Conservation (phyloP, 768 basidiomycete species). For the Coprinopsis strossmayeri region DNA sequence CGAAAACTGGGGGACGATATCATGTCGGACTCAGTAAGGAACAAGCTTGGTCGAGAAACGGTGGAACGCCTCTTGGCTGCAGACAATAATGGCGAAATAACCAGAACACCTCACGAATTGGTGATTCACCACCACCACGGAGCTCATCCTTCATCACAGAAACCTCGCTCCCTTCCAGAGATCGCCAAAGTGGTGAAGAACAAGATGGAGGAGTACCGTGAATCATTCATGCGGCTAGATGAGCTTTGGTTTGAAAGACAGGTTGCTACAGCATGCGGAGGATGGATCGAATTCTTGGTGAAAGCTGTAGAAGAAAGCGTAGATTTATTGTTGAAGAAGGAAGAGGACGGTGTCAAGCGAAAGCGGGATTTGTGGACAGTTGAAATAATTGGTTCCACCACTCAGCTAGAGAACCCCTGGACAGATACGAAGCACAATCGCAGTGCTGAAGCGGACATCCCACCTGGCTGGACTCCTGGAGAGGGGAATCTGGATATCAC, state of each 20-base stretch:
- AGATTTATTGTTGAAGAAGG: constrained; percentile 31
- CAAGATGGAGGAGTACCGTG: constrained; percentile 49
- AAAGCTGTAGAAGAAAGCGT: constrained; percentile 38
- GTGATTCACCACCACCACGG: constrained; percentile 42
- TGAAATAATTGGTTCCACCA: constrained; percentile 35
- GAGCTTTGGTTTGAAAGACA: constrained; percentile 45
- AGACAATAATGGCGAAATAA: neutral
- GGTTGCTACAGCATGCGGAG: constrained; percentile 46
- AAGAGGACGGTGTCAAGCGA: constrained; percentile 25
- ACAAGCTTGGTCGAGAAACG: constrained; percentile 29
- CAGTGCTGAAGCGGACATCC: constrained; percentile 35
- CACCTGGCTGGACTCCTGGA: constrained; percentile 39
- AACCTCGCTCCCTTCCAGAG: constrained; percentile 33
- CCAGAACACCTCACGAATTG: constrained; percentile 35
- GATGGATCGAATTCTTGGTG: constrained; percentile 52
- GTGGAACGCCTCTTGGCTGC: constrained; percentile 21
- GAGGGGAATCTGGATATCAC: constrained; percentile 23
- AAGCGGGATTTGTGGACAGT: constrained; percentile 34
- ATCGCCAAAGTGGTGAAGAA: constrained; percentile 44
- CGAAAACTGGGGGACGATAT: constrained; percentile 30
- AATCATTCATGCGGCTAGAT: constrained; percentile 41
- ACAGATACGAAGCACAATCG: constrained; percentile 18
- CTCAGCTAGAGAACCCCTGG: constrained; percentile 16
- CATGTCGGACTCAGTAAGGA: constrained; percentile 25
- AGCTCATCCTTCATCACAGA: constrained; percentile 41